Percentiles rank a stretch among this genome's conserved stretches.
These are phyloP conservation scores for Naganishia vishniacii DNA, from an alignment of 768 basidiomycete genomes.

Conservation along the genomic window DNA sequence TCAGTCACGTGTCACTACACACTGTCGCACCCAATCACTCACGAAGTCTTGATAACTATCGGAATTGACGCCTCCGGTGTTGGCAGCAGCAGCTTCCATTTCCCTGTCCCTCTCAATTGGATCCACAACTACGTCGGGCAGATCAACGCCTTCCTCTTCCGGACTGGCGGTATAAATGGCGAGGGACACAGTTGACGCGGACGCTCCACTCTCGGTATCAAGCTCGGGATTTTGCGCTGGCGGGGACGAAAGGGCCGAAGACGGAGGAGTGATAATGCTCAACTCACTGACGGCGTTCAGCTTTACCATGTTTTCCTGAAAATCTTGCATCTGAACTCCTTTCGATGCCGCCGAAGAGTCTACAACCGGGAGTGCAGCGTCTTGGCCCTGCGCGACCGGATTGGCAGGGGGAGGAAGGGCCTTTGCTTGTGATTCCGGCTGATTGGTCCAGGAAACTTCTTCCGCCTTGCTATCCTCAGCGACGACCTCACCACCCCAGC, in stretches of 20 bases:
- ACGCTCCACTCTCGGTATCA: conserved; percentile 35
- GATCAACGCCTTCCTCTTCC: conserved; percentile 28
- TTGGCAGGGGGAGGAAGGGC: conserved; percentile 3
- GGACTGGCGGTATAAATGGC: conserved; percentile 36
- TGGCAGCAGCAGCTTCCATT: conserved; percentile 22
- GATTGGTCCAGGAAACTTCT: conserved; percentile 10
- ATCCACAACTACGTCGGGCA: conserved; percentile 35
- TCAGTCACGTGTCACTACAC: conserved; percentile 1
- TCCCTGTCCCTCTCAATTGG: conserved; percentile 31
- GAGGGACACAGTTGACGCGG: conserved; percentile 39
- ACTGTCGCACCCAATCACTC: conserved; percentile 26
- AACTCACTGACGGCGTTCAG: conserved; percentile 14
- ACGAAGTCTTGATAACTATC: conserved; percentile 46
- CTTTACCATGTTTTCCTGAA: conserved; percentile 11
- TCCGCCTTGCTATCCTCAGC: conserved; percentile 23
- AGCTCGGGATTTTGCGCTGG: conserved; percentile 33
- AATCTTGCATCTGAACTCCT: not conserved
- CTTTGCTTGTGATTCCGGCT: conserved; percentile 8
- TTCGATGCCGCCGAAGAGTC: conserved; percentile 19
- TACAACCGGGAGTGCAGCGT: not conserved
- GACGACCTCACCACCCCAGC: conserved; percentile 41
- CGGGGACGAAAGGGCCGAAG: conserved; percentile 41
- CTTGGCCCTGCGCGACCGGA: not conserved
- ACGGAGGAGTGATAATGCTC: conserved; percentile 41
- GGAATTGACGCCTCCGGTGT: conserved; percentile 16